Base-by-base conservation (phyloP, 805 yeast species). In the Nematodospora valgi region DNA sequence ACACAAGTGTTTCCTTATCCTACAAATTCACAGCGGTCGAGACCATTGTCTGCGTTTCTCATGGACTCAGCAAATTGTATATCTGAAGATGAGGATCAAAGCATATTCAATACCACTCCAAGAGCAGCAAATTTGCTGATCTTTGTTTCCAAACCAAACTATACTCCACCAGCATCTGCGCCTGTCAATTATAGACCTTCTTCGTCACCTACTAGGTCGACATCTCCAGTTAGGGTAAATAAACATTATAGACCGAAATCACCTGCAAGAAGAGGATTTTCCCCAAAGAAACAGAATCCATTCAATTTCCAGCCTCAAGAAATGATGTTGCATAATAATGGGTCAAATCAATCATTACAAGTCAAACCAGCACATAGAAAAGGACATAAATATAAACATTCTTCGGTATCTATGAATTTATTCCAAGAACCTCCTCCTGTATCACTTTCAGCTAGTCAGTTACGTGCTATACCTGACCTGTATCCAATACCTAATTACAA, bases 301-400 rank as follows among this genome's bases (percentile, higher is more conserved):
- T 83, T 83, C 65, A 79, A 80, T 48, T 83, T 82, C 64, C 69
- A 76, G 44, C 72, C 83, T 6, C 73, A 75, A 40, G 72, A 64
- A 42, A 41, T 60, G 21, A 56, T 61, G 48, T 49, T 62, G 53
- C 45, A 20, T 14, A 22, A 24, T 14, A 30, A 23, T 23, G 45
- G 47, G 11, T 48, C 59, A 6, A 39, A 31, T 23, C 45, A 34
- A 15, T 46, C 54, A 20, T 58, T 64, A 9, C 53, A 47, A 35
- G 55, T 59, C 20, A 72, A 64, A 49, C 76, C 87, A 1, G 79
- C 84, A 0, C 86, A 80, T 49, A 80, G 98, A 68, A 79, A 89
- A 47, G 98, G 98, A 5, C 98, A 91, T 59, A 75, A 91, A 47
- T 91, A 91, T 56, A 91, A 91, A 56, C 98, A 91, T 58, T 88